Conservation (phyloP, 768 basidiomycete genomes). For the Russula foetens region DNA sequence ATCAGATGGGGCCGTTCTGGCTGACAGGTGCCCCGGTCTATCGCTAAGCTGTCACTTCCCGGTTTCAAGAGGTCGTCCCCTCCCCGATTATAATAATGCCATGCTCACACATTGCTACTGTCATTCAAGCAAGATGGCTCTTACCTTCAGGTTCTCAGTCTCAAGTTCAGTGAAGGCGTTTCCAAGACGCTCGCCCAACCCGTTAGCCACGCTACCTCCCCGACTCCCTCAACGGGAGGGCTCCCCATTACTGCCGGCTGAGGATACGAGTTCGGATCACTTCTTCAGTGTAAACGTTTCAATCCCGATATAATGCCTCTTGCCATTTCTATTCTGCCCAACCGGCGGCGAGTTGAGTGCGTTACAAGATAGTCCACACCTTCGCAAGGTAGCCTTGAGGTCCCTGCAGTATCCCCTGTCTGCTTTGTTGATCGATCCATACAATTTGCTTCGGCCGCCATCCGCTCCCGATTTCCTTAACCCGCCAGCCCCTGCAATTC, state of each 20-base stretch:
- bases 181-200: constrained; percentile 68
- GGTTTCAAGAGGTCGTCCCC: constrained; percentile 51
- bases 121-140: constrained; percentile 76
- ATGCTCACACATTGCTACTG: constrained; percentile 31
- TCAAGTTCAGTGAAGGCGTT: constrained; percentile 76
- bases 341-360: constrained; percentile 59
- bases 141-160: constrained; percentile 66
- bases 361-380: constrained; percentile 51
- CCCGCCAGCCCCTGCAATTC: constrained; percentile 42
- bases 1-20: constrained; percentile 31
- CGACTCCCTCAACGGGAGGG: constrained; percentile 56
- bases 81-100: constrained; percentile 31
- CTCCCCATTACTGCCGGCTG: constrained; percentile 69
- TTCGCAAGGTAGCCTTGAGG: constrained; percentile 63
- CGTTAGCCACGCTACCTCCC: constrained; percentile 39
- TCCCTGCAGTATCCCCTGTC: constrained; percentile 71
- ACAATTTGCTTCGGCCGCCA: constrained; percentile 55
- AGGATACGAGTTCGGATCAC: constrained; percentile 53
- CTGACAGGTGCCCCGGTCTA: constrained; percentile 42
- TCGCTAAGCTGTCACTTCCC: constrained; percentile 51
- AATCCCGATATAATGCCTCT: neutral
- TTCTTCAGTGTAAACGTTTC: constrained; percentile 59
- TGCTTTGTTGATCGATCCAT: constrained; percentile 62
- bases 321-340: neutral
- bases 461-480: constrained; percentile 55